Conservation (phyloP, 495 filamentous ascomycete genomes). For the Friedmanniomyces simplex region DNA sequence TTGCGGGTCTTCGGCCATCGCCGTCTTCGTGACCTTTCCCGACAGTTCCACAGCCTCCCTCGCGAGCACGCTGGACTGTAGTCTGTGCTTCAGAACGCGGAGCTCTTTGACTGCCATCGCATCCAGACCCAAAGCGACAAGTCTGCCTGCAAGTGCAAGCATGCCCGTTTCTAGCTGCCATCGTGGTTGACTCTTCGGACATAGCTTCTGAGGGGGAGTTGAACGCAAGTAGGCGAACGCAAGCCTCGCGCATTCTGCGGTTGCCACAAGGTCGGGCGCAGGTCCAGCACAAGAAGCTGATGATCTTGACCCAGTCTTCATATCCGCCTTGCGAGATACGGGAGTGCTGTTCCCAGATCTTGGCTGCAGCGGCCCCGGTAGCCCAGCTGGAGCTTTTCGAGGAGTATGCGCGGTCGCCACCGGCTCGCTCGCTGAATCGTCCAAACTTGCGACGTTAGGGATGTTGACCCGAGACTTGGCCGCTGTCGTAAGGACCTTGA, state of each 20-base stretch:
- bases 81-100: conserved; percentile 52
- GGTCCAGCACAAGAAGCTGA: neutral
- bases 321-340: neutral
- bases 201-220: conserved; percentile 39
- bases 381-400: neutral
- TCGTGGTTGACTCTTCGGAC: conserved; percentile 40
- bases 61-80: conserved; percentile 16
- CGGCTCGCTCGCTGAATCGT: too few species aligned
- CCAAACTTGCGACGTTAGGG: neutral
- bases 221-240: conserved; percentile 61
- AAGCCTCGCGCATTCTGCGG: conserved; percentile 65
- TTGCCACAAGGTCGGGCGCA: conserved; percentile 19
- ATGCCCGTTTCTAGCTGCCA: conserved; percentile 79
- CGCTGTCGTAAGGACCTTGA: conserved; percentile 61
- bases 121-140: conserved; percentile 61
- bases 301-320: neutral
- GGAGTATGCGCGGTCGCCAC: too few species aligned
- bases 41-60: neutral
- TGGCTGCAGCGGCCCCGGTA: conserved; percentile 10
- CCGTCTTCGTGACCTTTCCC: neutral
- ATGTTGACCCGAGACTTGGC: conserved; percentile 38
- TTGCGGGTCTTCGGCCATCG: neutral
- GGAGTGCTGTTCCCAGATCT: conserved; percentile 15
- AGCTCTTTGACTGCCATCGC: conserved; percentile 72
- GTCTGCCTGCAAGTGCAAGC: conserved; percentile 60